Percentiles rank a stretch among this genome's conserved stretches.
Conservation (phyloP, 2,329 filamentous ascomycete genomes). For the Fusarium sp. region DNA sequence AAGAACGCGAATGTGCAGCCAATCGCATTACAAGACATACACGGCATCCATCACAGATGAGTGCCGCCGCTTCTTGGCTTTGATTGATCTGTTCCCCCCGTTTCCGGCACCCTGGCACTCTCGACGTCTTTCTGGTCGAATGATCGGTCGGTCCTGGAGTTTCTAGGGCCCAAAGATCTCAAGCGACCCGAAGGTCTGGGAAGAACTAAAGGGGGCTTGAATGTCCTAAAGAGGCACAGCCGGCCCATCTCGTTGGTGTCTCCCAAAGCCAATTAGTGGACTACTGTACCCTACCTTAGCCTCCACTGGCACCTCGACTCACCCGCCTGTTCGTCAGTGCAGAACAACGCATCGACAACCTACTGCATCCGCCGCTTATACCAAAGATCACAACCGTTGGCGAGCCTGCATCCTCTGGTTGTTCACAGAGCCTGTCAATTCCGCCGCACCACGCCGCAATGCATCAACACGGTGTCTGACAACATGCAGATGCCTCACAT, state of each 20-base stretch:
- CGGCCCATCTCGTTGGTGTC: constrained; percentile 44
- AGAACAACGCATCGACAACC: constrained; percentile 22
- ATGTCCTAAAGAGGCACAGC: constrained; percentile 51
- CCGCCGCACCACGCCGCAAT: constrained; percentile 32
- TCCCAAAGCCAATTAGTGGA: constrained; percentile 37
- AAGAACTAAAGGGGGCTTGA: constrained; percentile 54
- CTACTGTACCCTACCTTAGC: constrained; percentile 24
- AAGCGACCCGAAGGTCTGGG: constrained; percentile 55
- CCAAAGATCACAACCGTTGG: constrained; percentile 3
- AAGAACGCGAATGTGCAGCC: neutral
- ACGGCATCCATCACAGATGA: constrained; percentile 18
- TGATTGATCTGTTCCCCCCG: constrained; percentile 26
- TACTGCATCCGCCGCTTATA: constrained; percentile 10
- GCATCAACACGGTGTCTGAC: constrained; percentile 42
- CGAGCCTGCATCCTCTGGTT: constrained; percentile 9
- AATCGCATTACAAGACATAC: constrained; percentile 1
- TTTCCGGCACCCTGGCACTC: constrained; percentile 39
- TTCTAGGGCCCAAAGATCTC: constrained; percentile 53
- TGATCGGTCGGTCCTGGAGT: constrained; percentile 43
- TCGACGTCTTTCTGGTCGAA: constrained; percentile 42
- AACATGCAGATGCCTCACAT: constrained; percentile 36
- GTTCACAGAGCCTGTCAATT: constrained; percentile 24
- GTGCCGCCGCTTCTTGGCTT: constrained; percentile 28
- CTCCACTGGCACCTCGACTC: constrained; percentile 36
- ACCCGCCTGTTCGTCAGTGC: constrained; percentile 35